These are phyloP conservation scores for Pezicula carpinea DNA, from an alignment of 2,329 filamentous ascomycete genomes.

Conservation along the genomic window DNA sequence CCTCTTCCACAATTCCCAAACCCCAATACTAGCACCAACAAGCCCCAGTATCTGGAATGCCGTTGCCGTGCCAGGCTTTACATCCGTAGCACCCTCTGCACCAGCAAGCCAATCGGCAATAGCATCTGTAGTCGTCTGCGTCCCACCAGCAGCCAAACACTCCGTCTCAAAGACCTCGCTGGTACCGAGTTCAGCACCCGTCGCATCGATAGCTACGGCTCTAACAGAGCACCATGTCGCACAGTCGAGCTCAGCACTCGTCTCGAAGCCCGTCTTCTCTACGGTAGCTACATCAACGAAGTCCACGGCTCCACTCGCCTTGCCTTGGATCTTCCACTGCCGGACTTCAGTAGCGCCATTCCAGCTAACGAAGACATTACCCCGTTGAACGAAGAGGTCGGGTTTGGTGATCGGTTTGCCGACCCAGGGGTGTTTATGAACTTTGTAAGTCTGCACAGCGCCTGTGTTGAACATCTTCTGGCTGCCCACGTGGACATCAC, in stretches of 20 bases:
- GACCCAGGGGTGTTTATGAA: slow-evolving; percentile 31
- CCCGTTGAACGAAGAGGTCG: slow-evolving; percentile 13
- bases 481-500: slow-evolving; percentile 20
- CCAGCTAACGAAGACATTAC: slow-evolving; percentile 43
- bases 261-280: background rate
- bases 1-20: no score
- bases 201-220: background rate
- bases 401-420: slow-evolving; percentile 28
- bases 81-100: no score
- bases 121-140: no score
- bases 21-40: no score
- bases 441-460: slow-evolving; percentile 30
- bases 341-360: slow-evolving; percentile 44
- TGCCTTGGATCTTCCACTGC: slow-evolving; percentile 30
- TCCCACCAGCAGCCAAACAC: background rate
- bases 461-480: slow-evolving; percentile 19
- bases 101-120: no score
- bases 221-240: background rate
- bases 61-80: no score
- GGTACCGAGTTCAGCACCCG: background rate
- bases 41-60: no score
- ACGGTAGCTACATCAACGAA: background rate
- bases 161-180: background rate
- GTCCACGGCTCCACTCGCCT: background rate
- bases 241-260: background rate